Evolutionary conservation across 163 green algal species (phyloP).

Genomic region (Prototheca cutis): DNA sequence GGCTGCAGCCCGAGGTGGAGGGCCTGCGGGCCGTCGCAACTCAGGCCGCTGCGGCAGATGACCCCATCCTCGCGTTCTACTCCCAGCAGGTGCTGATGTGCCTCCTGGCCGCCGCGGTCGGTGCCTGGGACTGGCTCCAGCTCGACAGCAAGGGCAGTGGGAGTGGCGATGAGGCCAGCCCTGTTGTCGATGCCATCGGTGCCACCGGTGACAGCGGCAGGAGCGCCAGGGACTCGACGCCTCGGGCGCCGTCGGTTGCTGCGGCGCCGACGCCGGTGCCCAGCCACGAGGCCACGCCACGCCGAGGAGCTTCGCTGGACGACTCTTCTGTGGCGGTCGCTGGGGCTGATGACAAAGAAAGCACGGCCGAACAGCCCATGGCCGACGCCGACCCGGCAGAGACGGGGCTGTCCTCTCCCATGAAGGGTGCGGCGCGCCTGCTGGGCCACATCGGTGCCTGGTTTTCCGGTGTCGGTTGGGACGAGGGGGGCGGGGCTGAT

Average conservation of each 20-base stretch:
- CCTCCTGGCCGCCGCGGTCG: slow-evolving; percentile 9
- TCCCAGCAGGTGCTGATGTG: slow-evolving; percentile 10
- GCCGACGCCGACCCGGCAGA: too few species aligned
- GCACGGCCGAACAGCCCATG: too few species aligned
- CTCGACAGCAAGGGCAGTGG: too few species aligned
- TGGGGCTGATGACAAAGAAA: too few species aligned
- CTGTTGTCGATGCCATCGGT: background rate
- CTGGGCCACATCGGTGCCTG: background rate
- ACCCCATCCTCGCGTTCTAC: background rate
- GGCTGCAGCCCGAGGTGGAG: background rate
- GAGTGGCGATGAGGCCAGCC: background rate
- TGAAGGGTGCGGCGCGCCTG: background rate
- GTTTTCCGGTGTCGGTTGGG: background rate
- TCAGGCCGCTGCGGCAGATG: background rate
- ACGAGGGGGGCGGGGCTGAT: too few species aligned
- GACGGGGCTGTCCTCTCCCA: background rate
- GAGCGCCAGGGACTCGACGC: too few species aligned
- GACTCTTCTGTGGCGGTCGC: too few species aligned
- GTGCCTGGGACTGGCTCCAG: background rate
- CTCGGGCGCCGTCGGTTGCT: too few species aligned
- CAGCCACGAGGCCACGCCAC: too few species aligned
- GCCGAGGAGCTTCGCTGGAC: too few species aligned
- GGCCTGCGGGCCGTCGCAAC: background rate
- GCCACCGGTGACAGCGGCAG: too few species aligned
- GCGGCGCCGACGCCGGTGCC: too few species aligned